Conservation (phyloP, 2,329 filamentous ascomycete genomes). For the Calcarisporium arbuscula region DNA sequence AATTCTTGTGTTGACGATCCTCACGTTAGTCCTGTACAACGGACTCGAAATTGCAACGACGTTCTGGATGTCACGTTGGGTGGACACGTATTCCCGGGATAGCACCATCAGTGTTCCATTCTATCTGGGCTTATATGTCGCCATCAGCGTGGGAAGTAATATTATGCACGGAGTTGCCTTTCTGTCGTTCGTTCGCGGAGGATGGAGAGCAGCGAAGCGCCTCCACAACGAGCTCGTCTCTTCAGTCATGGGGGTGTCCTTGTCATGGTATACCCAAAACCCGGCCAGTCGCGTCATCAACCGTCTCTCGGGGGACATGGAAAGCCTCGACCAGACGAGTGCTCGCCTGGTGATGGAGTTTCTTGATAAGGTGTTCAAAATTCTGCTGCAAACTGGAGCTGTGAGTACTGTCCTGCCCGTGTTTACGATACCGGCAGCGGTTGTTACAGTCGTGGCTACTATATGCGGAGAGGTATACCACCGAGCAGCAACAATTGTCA, state of each 20-base stretch:
- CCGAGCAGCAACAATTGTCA: slow-evolving; percentile 26
- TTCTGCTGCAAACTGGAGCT: background rate
- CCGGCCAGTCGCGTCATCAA: slow-evolving; percentile 37
- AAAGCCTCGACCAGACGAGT: slow-evolving; percentile 36
- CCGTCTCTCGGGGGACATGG: slow-evolving; percentile 41
- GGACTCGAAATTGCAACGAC: background rate
- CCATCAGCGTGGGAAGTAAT: slow-evolving; percentile 28
- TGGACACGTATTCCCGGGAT: slow-evolving; percentile 10
- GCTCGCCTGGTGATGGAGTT: slow-evolving; percentile 29
- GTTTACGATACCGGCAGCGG: background rate
- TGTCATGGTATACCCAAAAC: slow-evolving; percentile 41
- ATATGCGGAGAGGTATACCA: slow-evolving; percentile 31
- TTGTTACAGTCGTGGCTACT: slow-evolving; percentile 20
- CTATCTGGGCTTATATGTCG: slow-evolving; percentile 40
- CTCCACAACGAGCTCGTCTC: slow-evolving; percentile 37
- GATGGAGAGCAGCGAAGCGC: slow-evolving; percentile 38
- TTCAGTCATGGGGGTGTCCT: slow-evolving; percentile 37
- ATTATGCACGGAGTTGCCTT: slow-evolving; percentile 28
- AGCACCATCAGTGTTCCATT: slow-evolving; percentile 28
- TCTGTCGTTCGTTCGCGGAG: slow-evolving; percentile 35
- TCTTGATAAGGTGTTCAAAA: slow-evolving; percentile 20
- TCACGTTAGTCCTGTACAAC: background rate
- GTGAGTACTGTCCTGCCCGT: slow-evolving; percentile 1
- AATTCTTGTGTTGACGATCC: background rate
- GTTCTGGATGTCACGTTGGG: slow-evolving; percentile 3